Conservation (phyloP, 192 early-diverging fungal genomes). For the Backusella psychrophila region DNA sequence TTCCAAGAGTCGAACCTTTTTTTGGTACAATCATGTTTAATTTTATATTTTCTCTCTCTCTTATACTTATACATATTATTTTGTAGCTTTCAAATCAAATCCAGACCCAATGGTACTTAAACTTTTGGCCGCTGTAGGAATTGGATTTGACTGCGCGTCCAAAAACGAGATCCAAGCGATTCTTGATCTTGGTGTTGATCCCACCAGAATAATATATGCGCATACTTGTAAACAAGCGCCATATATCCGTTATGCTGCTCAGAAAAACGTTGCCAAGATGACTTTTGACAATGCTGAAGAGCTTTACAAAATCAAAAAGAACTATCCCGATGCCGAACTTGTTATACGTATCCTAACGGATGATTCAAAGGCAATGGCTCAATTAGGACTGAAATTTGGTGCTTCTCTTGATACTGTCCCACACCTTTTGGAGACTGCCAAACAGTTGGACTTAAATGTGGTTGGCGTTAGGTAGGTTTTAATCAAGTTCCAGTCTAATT, state of each 20-base stretch:
- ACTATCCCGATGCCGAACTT: slow-evolving; percentile 79
- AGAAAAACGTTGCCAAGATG: slow-evolving; percentile 81
- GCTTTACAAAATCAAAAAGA: slow-evolving; percentile 85
- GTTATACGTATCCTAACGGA: slow-evolving; percentile 95
- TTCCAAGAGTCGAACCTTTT: slow-evolving; percentile 95
- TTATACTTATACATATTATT: not conserved
- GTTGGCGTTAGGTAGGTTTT: slow-evolving; percentile 66
- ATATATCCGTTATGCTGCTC: slow-evolving; percentile 87
- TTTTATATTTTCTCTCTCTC: slow-evolving; percentile 2
- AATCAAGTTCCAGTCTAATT: not conserved
- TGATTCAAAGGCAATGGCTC: slow-evolving; percentile 89
- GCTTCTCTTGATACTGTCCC: slow-evolving; percentile 71
- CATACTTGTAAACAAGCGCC: slow-evolving; percentile 87
- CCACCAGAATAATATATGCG: slow-evolving; percentile 89
- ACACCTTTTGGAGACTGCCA: slow-evolving; percentile 72
- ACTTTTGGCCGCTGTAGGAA: slow-evolving; percentile 75
- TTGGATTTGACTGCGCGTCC: slow-evolving; percentile 98
- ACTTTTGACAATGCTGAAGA: slow-evolving; percentile 99
- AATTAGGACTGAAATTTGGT: slow-evolving; percentile 97
- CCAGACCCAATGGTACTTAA: slow-evolving; percentile 85
- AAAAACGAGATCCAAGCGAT: slow-evolving; percentile 86
- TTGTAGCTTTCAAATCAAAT: slow-evolving; percentile 93
- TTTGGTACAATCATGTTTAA: slow-evolving; percentile 66
- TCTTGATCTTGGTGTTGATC: slow-evolving; percentile 69
- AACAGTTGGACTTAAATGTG: slow-evolving; percentile 79